Percentiles rank a stretch among this genome's conserved stretches.
phyloP scores from a whole-genome alignment of 768 basidiomycete species.

The Tubosaeta sp. region DNA sequence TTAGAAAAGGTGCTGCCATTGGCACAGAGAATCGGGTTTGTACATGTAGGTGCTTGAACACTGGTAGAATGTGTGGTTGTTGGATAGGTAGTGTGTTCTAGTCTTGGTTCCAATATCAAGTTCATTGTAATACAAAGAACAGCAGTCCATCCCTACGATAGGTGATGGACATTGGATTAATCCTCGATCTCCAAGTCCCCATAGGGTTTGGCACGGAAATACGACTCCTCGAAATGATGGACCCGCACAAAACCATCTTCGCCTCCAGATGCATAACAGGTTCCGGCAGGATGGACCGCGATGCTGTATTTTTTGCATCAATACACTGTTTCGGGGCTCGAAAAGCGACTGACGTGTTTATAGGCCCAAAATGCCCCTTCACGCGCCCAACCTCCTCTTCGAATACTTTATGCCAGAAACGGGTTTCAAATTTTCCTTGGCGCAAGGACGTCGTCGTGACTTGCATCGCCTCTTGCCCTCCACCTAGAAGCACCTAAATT shows the following conservation, averaged over 20 bases:
- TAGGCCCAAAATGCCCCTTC: slow-evolving; percentile 95
- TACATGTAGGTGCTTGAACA: slow-evolving; percentile 25
- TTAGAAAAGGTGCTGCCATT: slow-evolving; percentile 14
- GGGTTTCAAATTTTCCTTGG: slow-evolving; percentile 96
- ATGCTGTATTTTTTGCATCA: slow-evolving; percentile 49
- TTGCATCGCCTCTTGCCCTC: slow-evolving; percentile 96
- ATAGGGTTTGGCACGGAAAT: slow-evolving; percentile 88
- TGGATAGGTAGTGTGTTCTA: no score
- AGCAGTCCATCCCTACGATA: no score
- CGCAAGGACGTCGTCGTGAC: slow-evolving; percentile 93
- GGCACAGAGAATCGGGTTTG: slow-evolving; percentile 25
- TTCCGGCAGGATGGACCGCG: slow-evolving; percentile 87
- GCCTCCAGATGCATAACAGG: slow-evolving; percentile 87
- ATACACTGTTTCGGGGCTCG: not conserved
- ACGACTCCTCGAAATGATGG: slow-evolving; percentile 92
- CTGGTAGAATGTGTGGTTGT: not conserved
- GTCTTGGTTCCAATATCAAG: no score
- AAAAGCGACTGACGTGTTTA: slow-evolving; percentile 76
- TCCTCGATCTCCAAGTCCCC: slow-evolving; percentile 80
- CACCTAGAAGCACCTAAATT: slow-evolving; percentile 78
- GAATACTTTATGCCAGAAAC: slow-evolving; percentile 97
- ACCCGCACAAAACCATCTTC: slow-evolving; percentile 95
- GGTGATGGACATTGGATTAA: slow-evolving; percentile 19
- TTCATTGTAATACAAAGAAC: no score
- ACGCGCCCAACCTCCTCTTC: slow-evolving; percentile 97